Base-by-base conservation (phyloP, 345 rosid species). In the Microcos paniculata region DNA sequence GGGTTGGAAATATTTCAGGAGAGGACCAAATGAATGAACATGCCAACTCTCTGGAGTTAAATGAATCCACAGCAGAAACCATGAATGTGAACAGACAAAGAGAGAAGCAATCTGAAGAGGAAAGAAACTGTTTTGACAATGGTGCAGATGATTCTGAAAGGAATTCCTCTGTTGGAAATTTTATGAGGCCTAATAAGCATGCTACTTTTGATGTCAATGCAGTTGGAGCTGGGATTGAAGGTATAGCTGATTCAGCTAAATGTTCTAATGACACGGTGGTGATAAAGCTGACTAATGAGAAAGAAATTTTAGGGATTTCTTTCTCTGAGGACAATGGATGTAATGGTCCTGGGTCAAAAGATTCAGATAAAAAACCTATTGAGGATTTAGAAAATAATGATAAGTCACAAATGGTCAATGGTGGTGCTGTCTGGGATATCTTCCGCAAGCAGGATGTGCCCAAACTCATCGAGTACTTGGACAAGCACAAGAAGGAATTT, bases 381-480 rank as follows among this genome's bases (percentile, higher is more conserved):
- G 45, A 70, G 61, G 66, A 38, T 77, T 28, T 68, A 53, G 48
- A 8, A 66, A 43, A 24, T 45, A 14, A 24, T 15, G 53, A 66
- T 43, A 24, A 45, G 35, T 24, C 53, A 43, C 35, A 6, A 15
- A 10, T 66, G 35, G 21, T 24, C 71, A 48, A 80, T 62, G 88
- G 90, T 70, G 89, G 87, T 75, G 88, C 91, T 65, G 81, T 86
- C 53, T 86, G 91, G 91, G 91, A 88, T 79, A 88, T 86, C 40
- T 88, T 88, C 46, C 84, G 88, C 42, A 77, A 88, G 85, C 84
- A 86, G 77, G 89, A 88, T 79, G 89, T 88, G 1, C 88, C 89
- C 55, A 83, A 75, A 49, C 64, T 88, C 58, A 74, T 76, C 18
- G 83, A 84, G 75, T 86, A 80, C 72, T 77, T 86, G 72, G 55